Evolutionary conservation across 176 grass and related monocot genomes (phyloP), one percentile per base, ranked within the genome.

Genomic region (Triticum turgidum): DNA sequence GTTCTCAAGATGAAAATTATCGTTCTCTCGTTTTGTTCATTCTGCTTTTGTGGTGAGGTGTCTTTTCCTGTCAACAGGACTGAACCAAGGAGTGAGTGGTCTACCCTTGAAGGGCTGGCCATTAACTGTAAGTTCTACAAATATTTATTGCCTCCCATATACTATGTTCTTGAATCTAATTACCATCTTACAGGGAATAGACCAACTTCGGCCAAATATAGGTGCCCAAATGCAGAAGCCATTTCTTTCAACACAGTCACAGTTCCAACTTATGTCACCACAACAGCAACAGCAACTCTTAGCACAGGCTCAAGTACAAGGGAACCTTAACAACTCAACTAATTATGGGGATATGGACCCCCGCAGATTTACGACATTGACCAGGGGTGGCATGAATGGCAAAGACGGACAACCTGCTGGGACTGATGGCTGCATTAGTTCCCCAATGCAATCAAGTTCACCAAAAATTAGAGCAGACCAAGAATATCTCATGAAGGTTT

Each of bases 71-170:
- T 87, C 9, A 84, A 87, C 89, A 99, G 97, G 92, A 65, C 64
- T 99, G 45, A 99, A 90, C 80, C 97, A 99, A 94, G 97, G 94
- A 81, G 94, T 94, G 61, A 93, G 92, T 77, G 78, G 97, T 88
- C 89, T 97, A 89, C 94, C 97, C 38, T 93, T 99, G 87, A 99
- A 99, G 81, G 97, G 97, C 52, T 99, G 97, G 97, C 97, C 97
- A 29, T 88, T 99, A 89, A 93, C 94, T 75, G 97, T 99, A 89
- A 91, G 96, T 73, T 65, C 6, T 1, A 30, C 33, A 33, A 35
- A 22, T 33, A 84, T 86, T 14, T 62, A 71, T 87, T 73, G 24
- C 54, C 54, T 61, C 62, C 67, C 45, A 56, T 75, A 75, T 77
- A 21, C 61, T 84, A 11, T 44, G n/a, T 68, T 83, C 30, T 78